Base-by-base conservation (phyloP, 169 alveolate genomes). In the Perkinsus marinus region DNA sequence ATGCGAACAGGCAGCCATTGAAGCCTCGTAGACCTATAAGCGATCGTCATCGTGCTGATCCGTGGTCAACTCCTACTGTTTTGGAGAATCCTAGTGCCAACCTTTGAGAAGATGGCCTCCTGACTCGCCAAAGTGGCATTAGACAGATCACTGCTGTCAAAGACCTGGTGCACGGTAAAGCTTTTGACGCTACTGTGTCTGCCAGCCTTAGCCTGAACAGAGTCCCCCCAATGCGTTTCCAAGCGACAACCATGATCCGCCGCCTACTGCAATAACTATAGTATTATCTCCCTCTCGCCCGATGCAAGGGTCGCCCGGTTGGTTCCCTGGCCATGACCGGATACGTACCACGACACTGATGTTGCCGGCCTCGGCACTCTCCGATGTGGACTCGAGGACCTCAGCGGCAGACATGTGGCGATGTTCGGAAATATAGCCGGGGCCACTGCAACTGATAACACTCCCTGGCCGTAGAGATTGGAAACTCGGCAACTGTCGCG, bases 1-100 rank as follows among this genome's bases (percentile, higher is more conserved):
- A 92, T 7, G 93, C 93, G 91, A 90, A 92, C 43, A 92, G 92
- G 89, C 89, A 38, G 89, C 91, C 46, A 90, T 92, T 92, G 93
- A 57, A 92, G 89, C 93, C 93, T 39, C 90, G 79, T 57, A 92
- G 34, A 57, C 79, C 79, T 57, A 30, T 0, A 57, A 2, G 37
- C 26, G 0, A 13, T 13, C 5, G 36, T 16, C 79, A 2, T 57
- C 79, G 3, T 2, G 34, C 5, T 13, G 79, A 26, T 13, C 36
- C 26, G n/a, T n/a, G n/a, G n/a, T n/a, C 79, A 19, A 30, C 36
- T 13, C 34, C 22, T 2, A 57, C 79, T 57, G 79, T 57, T 57
- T 2, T 16, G 26, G 9, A 57, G 79, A 30, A 57, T 57, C 79
- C 5, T 57, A 7, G 79, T 19, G 30, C 79, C 79, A 30, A 57